Evolutionary conservation across 176 grass and related monocot genomes (phyloP), one percentile per base, ranked within the genome.

Genomic region (Melocanna baccifera): DNA sequence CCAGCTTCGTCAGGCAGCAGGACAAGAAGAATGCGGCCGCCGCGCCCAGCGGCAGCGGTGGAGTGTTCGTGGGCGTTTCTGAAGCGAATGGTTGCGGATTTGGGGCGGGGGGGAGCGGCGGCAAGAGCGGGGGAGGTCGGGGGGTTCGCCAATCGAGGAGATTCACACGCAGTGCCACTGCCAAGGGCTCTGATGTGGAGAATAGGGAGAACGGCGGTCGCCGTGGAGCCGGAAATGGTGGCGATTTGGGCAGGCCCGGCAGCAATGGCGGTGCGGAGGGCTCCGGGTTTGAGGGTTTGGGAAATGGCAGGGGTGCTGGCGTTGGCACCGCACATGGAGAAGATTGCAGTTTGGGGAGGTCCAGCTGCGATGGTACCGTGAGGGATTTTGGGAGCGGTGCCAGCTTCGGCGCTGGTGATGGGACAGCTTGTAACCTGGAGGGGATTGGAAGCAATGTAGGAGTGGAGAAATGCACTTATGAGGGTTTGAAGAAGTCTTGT

Each of bases 1-100:
- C 50, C 19, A 25, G 62, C 51, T 70, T 45, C 85, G 81, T 76
- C 68, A 79, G 85, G 89, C 4, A 36, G 14, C 80, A 47, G 23
- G 23, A 26, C 80, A 84, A 75, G 59, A n/a, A 3, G 36, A 20
- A 78, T 25, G 14, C 36, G 3, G 25, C 78, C 10, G 36, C 62
- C 22, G 7, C 41, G 28, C 40, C 79, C 65, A 18, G 16, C 23
- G 46, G 45, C 42, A 0, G 32, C 7, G 19, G 48, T 39, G 47
- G 50, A 20, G 62, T 15, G 26, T 3, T 12, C 40, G 9, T 7
- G 71, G 79, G 30, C 51, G 19, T 28, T 56, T 39, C 59, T 2
- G 84, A 10, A 7, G 32, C 51, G 0, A 62, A 75, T 8, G 6
- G 15, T 12, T 20, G 15, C 51, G 32, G 75, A 68, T 69, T 40